phyloP scores from a whole-genome alignment of 257 asterid genomes.

The Orobanche coerulescens region DNA sequence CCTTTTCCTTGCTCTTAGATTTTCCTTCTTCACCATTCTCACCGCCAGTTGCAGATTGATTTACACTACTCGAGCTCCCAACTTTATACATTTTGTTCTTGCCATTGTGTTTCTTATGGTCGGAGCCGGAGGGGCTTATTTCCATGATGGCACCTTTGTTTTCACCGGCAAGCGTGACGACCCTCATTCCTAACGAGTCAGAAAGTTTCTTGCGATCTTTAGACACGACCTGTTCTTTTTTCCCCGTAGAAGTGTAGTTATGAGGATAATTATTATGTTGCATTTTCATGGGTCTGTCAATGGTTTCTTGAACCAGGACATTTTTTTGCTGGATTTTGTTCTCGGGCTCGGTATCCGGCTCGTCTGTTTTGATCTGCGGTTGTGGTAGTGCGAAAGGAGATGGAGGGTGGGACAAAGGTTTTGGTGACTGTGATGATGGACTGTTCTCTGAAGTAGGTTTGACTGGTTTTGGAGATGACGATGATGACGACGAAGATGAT shows the following conservation, averaged over 20 bases:
- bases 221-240: constrained; percentile 7
- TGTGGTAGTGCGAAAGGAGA: constrained; percentile 40
- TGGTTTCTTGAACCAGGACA: constrained; percentile 28
- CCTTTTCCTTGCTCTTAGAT: constrained; percentile 21
- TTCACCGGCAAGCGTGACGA: constrained; percentile 66
- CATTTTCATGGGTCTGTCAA: constrained; percentile 22
- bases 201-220: constrained; percentile 29
- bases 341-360: neutral
- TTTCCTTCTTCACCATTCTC: constrained; percentile 29
- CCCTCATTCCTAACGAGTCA: constrained; percentile 30
- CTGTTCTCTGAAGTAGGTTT: constrained; percentile 22
- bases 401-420: constrained; percentile 36
- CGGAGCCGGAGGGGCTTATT: constrained; percentile 27
- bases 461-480: constrained; percentile 32
- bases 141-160: constrained; percentile 82
- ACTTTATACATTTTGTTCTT: neutral
- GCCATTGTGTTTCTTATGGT: constrained; percentile 27
- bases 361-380: constrained; percentile 23
- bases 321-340: constrained; percentile 29
- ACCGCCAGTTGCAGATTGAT: constrained; percentile 18
- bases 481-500: constrained; percentile 15
- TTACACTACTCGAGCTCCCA: neutral
- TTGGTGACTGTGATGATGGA: constrained; percentile 33
- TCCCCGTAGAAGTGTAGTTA: constrained; percentile 14
- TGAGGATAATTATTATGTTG: neutral